Evolutionary conservation across 1,284 basidiomycete genomes (phyloP), one percentile per base, ranked within the genome.

Genomic region (Malassezia nana): DNA sequence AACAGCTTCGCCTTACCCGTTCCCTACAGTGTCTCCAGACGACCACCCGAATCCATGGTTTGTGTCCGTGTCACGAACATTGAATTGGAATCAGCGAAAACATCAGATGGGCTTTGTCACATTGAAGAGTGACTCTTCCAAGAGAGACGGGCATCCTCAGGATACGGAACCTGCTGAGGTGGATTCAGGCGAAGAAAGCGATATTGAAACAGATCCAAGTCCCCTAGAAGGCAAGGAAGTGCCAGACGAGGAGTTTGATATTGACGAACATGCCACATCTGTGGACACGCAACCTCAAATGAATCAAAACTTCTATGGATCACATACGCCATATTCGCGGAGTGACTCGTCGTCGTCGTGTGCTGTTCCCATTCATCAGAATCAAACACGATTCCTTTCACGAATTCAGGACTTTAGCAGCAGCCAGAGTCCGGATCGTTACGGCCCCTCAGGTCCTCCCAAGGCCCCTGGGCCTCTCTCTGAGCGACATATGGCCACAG

Each of bases 1-100:
- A 56, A 92, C 87, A 0, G 94, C 94, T 0, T 96, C 91, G 4
- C 89, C 86, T 71, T 99, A 91, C 75, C 94, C 94, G 4, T 98
- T 98, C 81, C 94, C 94, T 0, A 98, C 94, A 1, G 89, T 99
- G 5, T 96, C 90, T 71, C 89, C 89, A 9, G 89, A 95, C 71
- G 94, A 92, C 62, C 91, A 95, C 74, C 91, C 87, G 6, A 89
- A 86, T 3, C 92, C 98, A 73, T 99, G 94, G 94, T 98, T 99
- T 82, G 84, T 89, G 59, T 82, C 90, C 9, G 98, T 95, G 60
- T 87, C 86, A 28, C 81, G 90, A n/a, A 96, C 90, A 7, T 79
- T 96, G 50, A 89, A 91, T 73, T 96, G 90, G 71, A 74, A 74
- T 58, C 68, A 74, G 52, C 60, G 71, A 20, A 67, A 74, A 44